phyloP scores from a whole-genome alignment of 2,329 filamentous ascomycete genomes.

The Diaporthe ampelina region DNA sequence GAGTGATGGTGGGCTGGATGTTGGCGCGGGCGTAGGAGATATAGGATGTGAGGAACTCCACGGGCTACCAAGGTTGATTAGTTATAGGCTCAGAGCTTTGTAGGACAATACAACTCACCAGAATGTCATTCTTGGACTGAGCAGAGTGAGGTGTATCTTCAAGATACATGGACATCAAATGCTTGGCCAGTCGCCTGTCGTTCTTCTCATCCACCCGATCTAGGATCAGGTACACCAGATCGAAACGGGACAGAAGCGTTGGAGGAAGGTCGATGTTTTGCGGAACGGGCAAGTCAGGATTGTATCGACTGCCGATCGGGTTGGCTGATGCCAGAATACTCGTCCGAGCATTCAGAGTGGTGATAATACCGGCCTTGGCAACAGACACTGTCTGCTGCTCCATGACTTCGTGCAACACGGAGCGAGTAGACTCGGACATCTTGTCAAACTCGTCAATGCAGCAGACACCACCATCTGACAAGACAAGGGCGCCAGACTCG shows the following conservation, averaged over 20 bases:
- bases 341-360: constrained; percentile 94
- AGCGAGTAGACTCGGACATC: constrained; percentile 84
- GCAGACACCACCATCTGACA: constrained; percentile 86
- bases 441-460: constrained; percentile 91
- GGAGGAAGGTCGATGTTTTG: constrained; percentile 98
- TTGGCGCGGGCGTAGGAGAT: constrained; percentile 95
- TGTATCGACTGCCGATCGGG: constrained; percentile 97
- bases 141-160: constrained; percentile 94
- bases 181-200: constrained; percentile 90
- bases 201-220: constrained; percentile 92
- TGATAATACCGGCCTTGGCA: constrained; percentile 94
- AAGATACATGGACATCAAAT: constrained; percentile 95
- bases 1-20: constrained; percentile 85
- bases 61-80: constrained; percentile 68
- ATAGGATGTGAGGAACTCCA: constrained; percentile 96
- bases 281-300: constrained; percentile 93
- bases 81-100: constrained; percentile 1
- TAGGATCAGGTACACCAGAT: constrained; percentile 95
- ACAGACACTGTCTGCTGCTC: constrained; percentile 89
- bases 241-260: constrained; percentile 94
- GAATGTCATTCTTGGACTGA: constrained; percentile 78
- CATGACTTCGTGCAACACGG: constrained; percentile 90
- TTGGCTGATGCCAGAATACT: constrained; percentile 98
- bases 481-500: constrained; percentile 82
- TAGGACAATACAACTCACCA: constrained; percentile 69